Percentiles rank a stretch among this genome's conserved stretches.
phyloP scores from a whole-genome alignment of 495 filamentous ascomycete genomes.

The Diplogelasinospora grovesii region DNA sequence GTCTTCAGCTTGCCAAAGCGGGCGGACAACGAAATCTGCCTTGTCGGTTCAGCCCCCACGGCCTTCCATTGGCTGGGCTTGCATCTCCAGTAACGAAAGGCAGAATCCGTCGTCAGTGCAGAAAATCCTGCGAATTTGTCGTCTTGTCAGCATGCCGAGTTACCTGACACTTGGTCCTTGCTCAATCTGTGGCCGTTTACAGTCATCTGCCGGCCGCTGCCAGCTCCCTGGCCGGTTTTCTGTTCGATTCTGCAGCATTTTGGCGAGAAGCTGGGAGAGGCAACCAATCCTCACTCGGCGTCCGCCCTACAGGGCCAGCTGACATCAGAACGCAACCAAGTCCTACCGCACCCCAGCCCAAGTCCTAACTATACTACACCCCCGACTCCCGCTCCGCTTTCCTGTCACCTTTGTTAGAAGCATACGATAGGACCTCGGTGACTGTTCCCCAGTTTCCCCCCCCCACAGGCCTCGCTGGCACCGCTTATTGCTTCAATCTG shows the following conservation, averaged over 20 bases:
- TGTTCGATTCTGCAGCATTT: not conserved
- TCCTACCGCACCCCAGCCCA: slow-evolving; percentile 8
- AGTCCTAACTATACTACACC: slow-evolving; percentile 10
- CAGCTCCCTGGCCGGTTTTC: not conserved
- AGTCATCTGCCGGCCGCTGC: not conserved
- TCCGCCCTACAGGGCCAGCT: slow-evolving; percentile 14
- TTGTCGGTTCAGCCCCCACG: not conserved
- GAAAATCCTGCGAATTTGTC: too few species aligned
- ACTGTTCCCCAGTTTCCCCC: slow-evolving; percentile 8
- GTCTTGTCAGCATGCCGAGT: not conserved
- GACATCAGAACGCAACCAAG: slow-evolving; percentile 4
- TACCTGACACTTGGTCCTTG: not conserved
- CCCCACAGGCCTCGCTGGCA: slow-evolving; percentile 12
- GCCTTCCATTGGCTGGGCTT: not conserved
- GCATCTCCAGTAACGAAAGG: slow-evolving; percentile 2
- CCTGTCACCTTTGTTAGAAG: slow-evolving; percentile 2
- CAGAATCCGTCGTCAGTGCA: not conserved
- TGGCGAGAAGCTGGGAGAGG: slow-evolving; percentile 12
- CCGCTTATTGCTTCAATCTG: slow-evolving; percentile 1
- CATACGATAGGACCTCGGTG: slow-evolving; percentile 18
- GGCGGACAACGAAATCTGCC: slow-evolving; percentile 1
- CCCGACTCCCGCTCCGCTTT: slow-evolving; percentile 2
- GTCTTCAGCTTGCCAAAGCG: not conserved
- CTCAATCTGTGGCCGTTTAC: too few species aligned
- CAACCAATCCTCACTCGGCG: slow-evolving; percentile 17